These are phyloP conservation scores for Phylloporus sp. DNA, from an alignment of 768 basidiomycete genomes.

Conservation along the genomic window DNA sequence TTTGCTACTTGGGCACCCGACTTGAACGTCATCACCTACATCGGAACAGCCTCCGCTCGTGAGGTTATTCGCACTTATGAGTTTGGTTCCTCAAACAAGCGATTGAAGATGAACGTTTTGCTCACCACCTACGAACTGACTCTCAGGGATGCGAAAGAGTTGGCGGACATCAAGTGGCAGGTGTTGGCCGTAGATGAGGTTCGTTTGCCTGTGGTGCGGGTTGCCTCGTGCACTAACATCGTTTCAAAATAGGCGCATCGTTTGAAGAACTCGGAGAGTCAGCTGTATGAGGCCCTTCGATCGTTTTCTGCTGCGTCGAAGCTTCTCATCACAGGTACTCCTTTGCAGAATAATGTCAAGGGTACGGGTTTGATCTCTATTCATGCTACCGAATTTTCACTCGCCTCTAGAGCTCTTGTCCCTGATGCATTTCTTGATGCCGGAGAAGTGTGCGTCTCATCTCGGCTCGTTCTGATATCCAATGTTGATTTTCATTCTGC, in stretches of 20 bases:
- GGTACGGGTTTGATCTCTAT: slow-evolving; percentile 45
- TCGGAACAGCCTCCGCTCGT: slow-evolving; percentile 82
- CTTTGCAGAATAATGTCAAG: slow-evolving; percentile 98
- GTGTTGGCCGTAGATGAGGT: slow-evolving; percentile 95
- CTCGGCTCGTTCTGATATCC: neutral
- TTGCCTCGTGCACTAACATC: slow-evolving; percentile 12
- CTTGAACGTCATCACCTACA: slow-evolving; percentile 95
- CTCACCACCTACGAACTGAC: slow-evolving; percentile 97
- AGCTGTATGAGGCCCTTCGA: slow-evolving; percentile 90
- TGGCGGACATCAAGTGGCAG: slow-evolving; percentile 96
- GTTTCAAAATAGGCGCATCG: slow-evolving; percentile 73
- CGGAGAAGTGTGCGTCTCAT: slow-evolving; percentile 78
- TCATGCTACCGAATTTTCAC: slow-evolving; percentile 7
- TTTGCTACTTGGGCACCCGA: slow-evolving; percentile 95
- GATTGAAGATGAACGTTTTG: slow-evolving; percentile 94
- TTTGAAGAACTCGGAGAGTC: slow-evolving; percentile 95
- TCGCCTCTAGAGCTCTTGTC: slow-evolving; percentile 74
- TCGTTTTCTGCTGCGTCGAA: slow-evolving; percentile 89
- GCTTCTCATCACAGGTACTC: slow-evolving; percentile 96
- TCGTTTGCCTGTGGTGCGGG: slow-evolving; percentile 13
- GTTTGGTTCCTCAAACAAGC: slow-evolving; percentile 85
- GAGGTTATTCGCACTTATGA: slow-evolving; percentile 91
- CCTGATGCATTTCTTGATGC: slow-evolving; percentile 99
- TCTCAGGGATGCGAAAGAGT: slow-evolving; percentile 82
- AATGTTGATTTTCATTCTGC: slow-evolving; percentile 14